Conservation (phyloP, 1,284 basidiomycete species). For the Sanghuangporus baumii region DNA sequence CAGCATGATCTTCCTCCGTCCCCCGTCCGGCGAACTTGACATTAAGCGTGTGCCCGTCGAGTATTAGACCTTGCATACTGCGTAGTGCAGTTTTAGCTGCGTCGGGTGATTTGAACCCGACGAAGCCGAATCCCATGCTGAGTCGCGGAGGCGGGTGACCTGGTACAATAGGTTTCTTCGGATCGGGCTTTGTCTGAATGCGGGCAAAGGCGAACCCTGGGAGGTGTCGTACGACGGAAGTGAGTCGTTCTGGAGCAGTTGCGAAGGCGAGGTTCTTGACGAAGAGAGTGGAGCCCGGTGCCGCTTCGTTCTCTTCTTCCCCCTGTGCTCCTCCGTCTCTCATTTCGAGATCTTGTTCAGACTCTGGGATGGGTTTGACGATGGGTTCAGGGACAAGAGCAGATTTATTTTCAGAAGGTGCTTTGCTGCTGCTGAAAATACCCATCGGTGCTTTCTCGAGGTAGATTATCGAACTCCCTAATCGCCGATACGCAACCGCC, state of each 20-base stretch:
- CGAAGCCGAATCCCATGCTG: constrained; percentile 96
- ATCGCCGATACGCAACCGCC: constrained; percentile 79
- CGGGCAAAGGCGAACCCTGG: constrained; percentile 85
- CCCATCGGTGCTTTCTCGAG: constrained; percentile 88
- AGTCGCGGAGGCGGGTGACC: constrained; percentile 43
- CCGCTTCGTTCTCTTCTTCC: constrained; percentile 40
- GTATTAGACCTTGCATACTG: constrained; percentile 74
- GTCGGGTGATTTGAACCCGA: constrained; percentile 80
- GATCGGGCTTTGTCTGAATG: constrained; percentile 88
- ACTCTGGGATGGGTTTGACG: constrained; percentile 33
- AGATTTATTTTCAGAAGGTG: constrained; percentile 15
- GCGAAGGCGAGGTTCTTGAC: constrained; percentile 92
- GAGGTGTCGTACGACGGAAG: constrained; percentile 68
- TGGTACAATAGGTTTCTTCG: constrained; percentile 58
- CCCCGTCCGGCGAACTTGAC: constrained; percentile 89
- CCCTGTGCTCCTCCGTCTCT: constrained; percentile 29
- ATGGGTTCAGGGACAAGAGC: constrained; percentile 24
- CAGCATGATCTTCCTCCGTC: constrained; percentile 47
- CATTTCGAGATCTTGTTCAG: constrained; percentile 30
- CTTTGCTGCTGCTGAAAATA: constrained; percentile 52
- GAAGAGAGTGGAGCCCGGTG: constrained; percentile 83
- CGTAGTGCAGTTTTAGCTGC: constrained; percentile 74
- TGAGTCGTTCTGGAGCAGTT: constrained; percentile 77
- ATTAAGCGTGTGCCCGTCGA: constrained; percentile 84
- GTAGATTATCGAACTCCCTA: constrained; percentile 89